Base-by-base conservation (phyloP, 2,329 filamentous ascomycete species). In the Colletotrichum tabaci region DNA sequence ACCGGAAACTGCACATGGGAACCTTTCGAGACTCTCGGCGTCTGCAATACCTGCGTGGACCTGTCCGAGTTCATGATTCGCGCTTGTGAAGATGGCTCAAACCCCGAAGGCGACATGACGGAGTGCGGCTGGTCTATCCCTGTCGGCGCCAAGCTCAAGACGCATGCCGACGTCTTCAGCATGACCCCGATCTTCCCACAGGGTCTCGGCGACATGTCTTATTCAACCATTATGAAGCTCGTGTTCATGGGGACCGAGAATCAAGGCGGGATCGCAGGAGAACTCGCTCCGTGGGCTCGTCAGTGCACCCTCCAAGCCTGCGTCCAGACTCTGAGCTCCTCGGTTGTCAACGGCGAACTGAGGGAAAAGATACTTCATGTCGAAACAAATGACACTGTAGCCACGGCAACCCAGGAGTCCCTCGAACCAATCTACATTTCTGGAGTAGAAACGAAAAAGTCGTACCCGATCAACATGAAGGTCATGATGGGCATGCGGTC, bases 231-330 rank as follows among this genome's bases (percentile, higher is more conserved):
- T 49, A 74, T 80, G 74, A 76, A 76, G 26, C 74, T 81, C n/a
- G 74, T 79, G 1, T 81, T 81, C 72, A 79, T 81, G 77, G 79
- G 79, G 40, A 79, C 78, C 16, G 79, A 81, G 58, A 67, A 76
- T 15, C 73, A 74, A 52, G 65, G 74, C 47, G 77, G 76, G 0
- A 61, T 52, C 1, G 67, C 77, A 0, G 76, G 75, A 3, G 76
- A 75, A 12, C 58, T 73, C 2, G 74, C 75, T 38, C 79, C 79
- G 0, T 80, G 79, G 79, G 79, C 79, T 7, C 67, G 74, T 18
- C 79, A 80, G 61, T 81, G 79, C 60, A 67, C 74, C 5, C 60
- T 80, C 2, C 75, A 74, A 13, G 75, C 77, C 8, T 81, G 79
- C 62, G 71, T 80, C 12, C 79, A 81, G 72, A 80, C 77, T 1